Percentiles rank a stretch among this genome's conserved stretches.
Conservation (phyloP, 78 protist species). For the Polysphondylium violaceum region DNA sequence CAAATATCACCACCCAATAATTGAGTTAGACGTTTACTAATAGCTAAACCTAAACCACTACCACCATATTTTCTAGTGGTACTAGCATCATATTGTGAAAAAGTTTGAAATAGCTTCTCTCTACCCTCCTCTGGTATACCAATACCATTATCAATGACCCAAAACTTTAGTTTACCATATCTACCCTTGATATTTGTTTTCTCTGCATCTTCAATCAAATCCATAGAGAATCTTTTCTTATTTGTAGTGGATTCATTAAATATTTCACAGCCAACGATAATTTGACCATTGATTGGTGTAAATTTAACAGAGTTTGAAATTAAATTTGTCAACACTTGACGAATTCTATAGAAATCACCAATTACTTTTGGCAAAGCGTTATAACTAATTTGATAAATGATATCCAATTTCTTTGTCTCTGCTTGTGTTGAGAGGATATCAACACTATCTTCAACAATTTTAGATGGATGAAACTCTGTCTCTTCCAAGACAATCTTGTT, state of each 20-base stretch:
- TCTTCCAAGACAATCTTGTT: constrained; percentile 46
- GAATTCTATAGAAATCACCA: constrained; percentile 54
- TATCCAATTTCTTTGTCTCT: constrained; percentile 55
- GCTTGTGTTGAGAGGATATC: constrained; percentile 52
- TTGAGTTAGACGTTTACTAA: constrained; percentile 38
- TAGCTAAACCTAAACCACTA: constrained; percentile 69
- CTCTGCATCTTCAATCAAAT: neutral
- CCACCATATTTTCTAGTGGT: constrained; percentile 79
- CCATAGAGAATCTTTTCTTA: neutral
- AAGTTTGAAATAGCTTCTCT: constrained; percentile 75
- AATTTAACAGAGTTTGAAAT: constrained; percentile 39
- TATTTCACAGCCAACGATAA: constrained; percentile 31
- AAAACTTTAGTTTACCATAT: constrained; percentile 47
- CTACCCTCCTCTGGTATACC: constrained; percentile 75
- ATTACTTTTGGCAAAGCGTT: neutral
- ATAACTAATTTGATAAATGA: constrained; percentile 44
- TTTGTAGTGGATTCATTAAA: neutral
- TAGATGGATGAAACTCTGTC: constrained; percentile 43
- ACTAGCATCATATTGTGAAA: constrained; percentile 78
- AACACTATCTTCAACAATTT: constrained; percentile 61
- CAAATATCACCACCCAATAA: constrained; percentile 76
- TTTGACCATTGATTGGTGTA: constrained; percentile 24
- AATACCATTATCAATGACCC: constrained; percentile 84
- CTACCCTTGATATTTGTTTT: constrained; percentile 1
- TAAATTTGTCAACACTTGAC: constrained; percentile 71